Conservation (phyloP, 169 alveolate species). For the Eimeria sp. region DNA sequence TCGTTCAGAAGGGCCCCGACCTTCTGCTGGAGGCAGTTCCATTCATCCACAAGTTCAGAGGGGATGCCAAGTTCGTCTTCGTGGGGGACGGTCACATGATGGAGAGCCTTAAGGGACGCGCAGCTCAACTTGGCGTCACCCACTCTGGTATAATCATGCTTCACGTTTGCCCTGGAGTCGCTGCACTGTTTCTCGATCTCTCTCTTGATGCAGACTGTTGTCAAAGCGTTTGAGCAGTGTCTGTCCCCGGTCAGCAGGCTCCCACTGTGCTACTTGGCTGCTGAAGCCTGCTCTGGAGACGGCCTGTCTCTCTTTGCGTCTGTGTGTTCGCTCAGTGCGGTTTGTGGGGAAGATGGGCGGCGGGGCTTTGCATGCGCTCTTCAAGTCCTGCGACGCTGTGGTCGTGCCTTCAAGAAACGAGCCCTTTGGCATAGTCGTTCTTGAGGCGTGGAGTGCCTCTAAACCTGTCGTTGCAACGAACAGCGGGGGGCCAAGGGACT, state of each 20-base stretch:
- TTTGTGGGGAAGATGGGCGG: conserved; percentile 72
- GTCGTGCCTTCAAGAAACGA: conserved; percentile 91
- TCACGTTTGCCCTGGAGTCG: neutral
- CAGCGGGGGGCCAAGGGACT: conserved; percentile 91
- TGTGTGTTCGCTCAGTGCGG: conserved; percentile 29
- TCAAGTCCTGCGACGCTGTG: conserved; percentile 91
- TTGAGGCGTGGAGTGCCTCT: conserved; percentile 90
- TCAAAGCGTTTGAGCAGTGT: neutral
- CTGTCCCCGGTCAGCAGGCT: neutral
- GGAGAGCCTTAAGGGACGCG: conserved; percentile 87
- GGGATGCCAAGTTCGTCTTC: conserved; percentile 89
- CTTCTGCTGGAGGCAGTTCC: conserved; percentile 88
- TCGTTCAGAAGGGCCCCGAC: conserved; percentile 91
- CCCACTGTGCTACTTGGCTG: neutral
- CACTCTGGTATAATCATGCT: conserved; percentile 52
- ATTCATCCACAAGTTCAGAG: conserved; percentile 84
- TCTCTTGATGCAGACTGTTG: neutral
- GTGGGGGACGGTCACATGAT: conserved; percentile 91
- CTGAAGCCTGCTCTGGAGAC: neutral
- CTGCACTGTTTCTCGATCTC: neutral
- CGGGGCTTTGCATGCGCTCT: conserved; percentile 85
- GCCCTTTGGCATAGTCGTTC: conserved; percentile 91
- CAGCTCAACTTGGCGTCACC: conserved; percentile 86
- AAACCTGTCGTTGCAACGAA: conserved; percentile 91
- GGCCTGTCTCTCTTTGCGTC: neutral